These are phyloP conservation scores for Kwoniella shivajii DNA, from an alignment of 1,284 basidiomycete species.

Conservation along the genomic window DNA sequence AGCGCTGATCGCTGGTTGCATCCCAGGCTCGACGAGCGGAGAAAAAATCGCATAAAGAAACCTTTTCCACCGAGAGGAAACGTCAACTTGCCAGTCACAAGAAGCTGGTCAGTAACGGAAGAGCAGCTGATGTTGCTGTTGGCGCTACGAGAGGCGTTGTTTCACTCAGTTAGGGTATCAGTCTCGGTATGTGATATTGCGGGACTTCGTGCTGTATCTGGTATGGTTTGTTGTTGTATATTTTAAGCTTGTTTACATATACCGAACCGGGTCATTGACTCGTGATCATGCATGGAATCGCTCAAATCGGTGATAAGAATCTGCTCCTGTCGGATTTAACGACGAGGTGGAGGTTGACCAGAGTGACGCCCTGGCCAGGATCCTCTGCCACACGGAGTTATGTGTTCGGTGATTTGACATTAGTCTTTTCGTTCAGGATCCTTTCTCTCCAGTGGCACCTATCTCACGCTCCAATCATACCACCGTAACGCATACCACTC, in stretches of 20 bases:
- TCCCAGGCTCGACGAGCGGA: conserved; percentile 64
- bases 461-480: background rate
- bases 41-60: conserved; percentile 77
- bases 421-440: conserved; percentile 5
- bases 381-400: background rate
- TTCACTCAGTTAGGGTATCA: conserved; percentile 31
- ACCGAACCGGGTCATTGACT: background rate
- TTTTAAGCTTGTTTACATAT: conserved; percentile 2
- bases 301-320: conserved; percentile 13
- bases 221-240: conserved; percentile 6
- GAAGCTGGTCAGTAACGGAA: conserved; percentile 50
- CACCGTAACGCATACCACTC: background rate
- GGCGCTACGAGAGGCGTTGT: conserved; percentile 37
- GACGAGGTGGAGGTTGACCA: background rate
- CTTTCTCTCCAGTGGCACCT: background rate
- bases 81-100: conserved; percentile 63
- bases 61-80: conserved; percentile 73
- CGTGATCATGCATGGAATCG: background rate
- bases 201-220: too few species aligned
- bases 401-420: conserved; percentile 1
- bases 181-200: too few species aligned
- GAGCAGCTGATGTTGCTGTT: conserved; percentile 50
- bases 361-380: background rate
- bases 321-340: conserved; percentile 4
- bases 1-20: background rate